A percentile compares a stretch with the other conserved stretches of the same genome.
Evolutionary conservation across 768 basidiomycete genomes (phyloP).

Genomic region (Tricholomella constricta): DNA sequence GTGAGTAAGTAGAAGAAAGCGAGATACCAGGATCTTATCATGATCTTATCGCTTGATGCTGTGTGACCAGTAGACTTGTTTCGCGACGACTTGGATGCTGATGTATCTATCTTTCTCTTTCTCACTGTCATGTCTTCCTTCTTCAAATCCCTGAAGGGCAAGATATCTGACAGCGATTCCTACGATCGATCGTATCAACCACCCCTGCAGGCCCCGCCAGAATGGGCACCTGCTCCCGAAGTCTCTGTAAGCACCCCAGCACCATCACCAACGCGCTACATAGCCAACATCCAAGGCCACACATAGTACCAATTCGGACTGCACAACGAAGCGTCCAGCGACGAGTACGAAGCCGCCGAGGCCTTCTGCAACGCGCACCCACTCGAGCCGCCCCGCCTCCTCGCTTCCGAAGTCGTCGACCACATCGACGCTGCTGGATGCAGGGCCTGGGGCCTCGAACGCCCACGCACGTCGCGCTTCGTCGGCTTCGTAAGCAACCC

Average conservation of each 20-base stretch:
- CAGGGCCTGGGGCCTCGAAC: constrained; percentile 55
- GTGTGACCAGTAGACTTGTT: not conserved
- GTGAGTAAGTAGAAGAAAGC: not conserved
- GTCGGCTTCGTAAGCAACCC: constrained; percentile 40
- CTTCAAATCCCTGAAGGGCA: constrained; percentile 9
- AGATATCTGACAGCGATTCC: no score
- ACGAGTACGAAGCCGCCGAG: constrained; percentile 54
- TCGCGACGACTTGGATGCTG: not conserved
- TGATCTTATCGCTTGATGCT: constrained; percentile 12
- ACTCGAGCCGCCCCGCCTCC: constrained; percentile 41
- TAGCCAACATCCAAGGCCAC: not conserved
- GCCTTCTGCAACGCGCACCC: constrained; percentile 48
- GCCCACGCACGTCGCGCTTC: constrained; percentile 44
- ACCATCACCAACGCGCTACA: not conserved
- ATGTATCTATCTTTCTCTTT: not conserved
- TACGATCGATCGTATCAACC: not conserved
- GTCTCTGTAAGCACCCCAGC: constrained; percentile 30
- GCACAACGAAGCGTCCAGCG: constrained; percentile 56
- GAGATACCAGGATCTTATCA: constrained; percentile 10
- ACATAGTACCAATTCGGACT: constrained; percentile 48
- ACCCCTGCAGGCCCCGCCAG: constrained; percentile 38
- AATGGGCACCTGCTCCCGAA: constrained; percentile 65
- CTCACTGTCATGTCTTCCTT: constrained; percentile 11
- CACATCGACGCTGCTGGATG: constrained; percentile 48
- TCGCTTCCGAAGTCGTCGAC: constrained; percentile 56